These are phyloP conservation scores for Epichloe scottii DNA, from an alignment of 2,329 filamentous ascomycete genomes.

Conservation along the genomic window DNA sequence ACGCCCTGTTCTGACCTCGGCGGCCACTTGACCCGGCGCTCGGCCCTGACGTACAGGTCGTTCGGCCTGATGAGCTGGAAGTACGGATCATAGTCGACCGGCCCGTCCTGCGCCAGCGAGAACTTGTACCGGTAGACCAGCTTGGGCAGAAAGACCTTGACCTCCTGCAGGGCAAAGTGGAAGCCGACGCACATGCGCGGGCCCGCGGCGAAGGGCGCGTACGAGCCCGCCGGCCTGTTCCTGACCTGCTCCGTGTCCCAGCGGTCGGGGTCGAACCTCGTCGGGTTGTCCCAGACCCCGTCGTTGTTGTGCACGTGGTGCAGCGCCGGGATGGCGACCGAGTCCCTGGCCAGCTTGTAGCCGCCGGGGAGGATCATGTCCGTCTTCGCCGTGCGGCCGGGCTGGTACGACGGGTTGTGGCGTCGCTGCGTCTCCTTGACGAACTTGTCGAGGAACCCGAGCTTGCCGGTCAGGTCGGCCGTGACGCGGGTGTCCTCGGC, in stretches of 20 bases:
- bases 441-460: slow-evolving; percentile 42
- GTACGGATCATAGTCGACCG: slow-evolving; percentile 45
- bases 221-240: slow-evolving; percentile 35
- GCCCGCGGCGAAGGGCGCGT: slow-evolving; percentile 46
- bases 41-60: slow-evolving; percentile 25
- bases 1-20: slow-evolving; percentile 7
- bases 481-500: slow-evolving; percentile 24
- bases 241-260: slow-evolving; percentile 39
- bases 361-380: slow-evolving; percentile 48
- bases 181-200: slow-evolving; percentile 49
- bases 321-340: slow-evolving; percentile 40
- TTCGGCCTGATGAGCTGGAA: slow-evolving; percentile 39
- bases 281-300: slow-evolving; percentile 43
- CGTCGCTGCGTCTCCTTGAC: slow-evolving; percentile 48
- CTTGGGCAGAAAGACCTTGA: slow-evolving; percentile 46
- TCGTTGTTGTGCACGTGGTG: slow-evolving; percentile 41
- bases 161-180: slow-evolving; percentile 50
- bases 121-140: slow-evolving; percentile 48
- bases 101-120: slow-evolving; percentile 32
- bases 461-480: slow-evolving; percentile 30
- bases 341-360: slow-evolving; percentile 39
- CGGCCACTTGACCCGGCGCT: slow-evolving; percentile 37
- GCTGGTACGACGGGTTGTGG: slow-evolving; percentile 50
- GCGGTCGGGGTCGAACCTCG: slow-evolving; percentile 44
- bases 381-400: slow-evolving; percentile 40